phyloP scores from a whole-genome alignment of 1,284 basidiomycete species.

The Neolentinus lepideus region DNA sequence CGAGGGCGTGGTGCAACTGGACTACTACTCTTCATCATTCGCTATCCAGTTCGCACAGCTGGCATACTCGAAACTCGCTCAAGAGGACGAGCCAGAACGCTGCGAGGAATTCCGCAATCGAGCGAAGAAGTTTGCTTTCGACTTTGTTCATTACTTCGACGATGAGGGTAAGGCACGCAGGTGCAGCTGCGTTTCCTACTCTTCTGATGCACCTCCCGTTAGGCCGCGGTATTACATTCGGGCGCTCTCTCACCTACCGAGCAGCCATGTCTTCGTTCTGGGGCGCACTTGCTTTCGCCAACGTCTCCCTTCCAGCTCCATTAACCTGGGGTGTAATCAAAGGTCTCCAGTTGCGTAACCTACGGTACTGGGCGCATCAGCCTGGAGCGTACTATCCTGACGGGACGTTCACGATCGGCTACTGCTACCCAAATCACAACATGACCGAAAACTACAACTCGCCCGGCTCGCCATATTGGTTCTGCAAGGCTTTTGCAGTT shows the following conservation, averaged over 20 bases:
- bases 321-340: constrained; percentile 71
- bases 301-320: constrained; percentile 60
- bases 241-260: constrained; percentile 70
- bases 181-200: too few relatives aligned
- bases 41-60: constrained; percentile 75
- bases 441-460: constrained; percentile 79
- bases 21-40: constrained; percentile 77
- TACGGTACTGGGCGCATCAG: constrained; percentile 64
- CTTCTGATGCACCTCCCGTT: not conserved
- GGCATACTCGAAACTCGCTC: constrained; percentile 62
- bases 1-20: constrained; percentile 70
- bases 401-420: constrained; percentile 72
- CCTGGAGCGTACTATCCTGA: constrained; percentile 53
- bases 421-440: constrained; percentile 65
- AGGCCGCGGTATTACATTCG: constrained; percentile 74
- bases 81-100: constrained; percentile 54
- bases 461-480: constrained; percentile 79
- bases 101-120: constrained; percentile 59
- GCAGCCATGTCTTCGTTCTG: constrained; percentile 78
- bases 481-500: constrained; percentile 69
- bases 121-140: constrained; percentile 55
- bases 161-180: constrained; percentile 26
- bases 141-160: constrained; percentile 74
- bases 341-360: constrained; percentile 65
- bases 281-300: constrained; percentile 66